A percentile compares a stretch with the other conserved stretches of the same genome.
These are phyloP conservation scores for Pseudozyma tsukubaensis DNA, from an alignment of 1,284 basidiomycete genomes.

Conservation along the genomic window DNA sequence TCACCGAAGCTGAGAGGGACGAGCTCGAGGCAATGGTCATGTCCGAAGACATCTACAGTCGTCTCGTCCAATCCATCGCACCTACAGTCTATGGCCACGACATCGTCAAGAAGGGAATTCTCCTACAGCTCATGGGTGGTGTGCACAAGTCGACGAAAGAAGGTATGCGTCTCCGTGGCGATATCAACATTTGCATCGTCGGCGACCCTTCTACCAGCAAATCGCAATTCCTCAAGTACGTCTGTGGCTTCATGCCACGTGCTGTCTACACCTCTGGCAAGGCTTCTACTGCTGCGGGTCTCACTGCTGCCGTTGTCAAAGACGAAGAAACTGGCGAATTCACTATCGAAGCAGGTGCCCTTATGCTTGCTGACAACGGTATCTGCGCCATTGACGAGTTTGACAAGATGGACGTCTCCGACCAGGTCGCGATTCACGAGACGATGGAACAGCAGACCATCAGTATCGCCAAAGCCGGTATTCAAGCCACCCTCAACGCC, in stretches of 20 bases:
- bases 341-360: slow-evolving; percentile 93
- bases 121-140: slow-evolving; percentile 99
- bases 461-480: slow-evolving; percentile 98
- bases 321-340: slow-evolving; percentile 99
- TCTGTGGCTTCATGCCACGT: slow-evolving; percentile 98
- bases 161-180: slow-evolving; percentile 96
- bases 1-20: slow-evolving; percentile 93
- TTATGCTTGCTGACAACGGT: slow-evolving; percentile 99
- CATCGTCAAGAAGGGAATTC: slow-evolving; percentile 85
- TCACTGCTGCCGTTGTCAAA: slow-evolving; percentile 96
- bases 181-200: slow-evolving; percentile 98
- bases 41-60: slow-evolving; percentile 90
- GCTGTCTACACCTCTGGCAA: slow-evolving; percentile 99
- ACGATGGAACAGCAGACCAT: slow-evolving; percentile 99
- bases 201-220: slow-evolving; percentile 97
- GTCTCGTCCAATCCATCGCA: slow-evolving; percentile 92
- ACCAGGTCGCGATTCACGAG: slow-evolving; percentile 99
- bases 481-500: slow-evolving; percentile 97
- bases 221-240: slow-evolving; percentile 99
- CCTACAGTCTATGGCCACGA: slow-evolving; percentile 88
- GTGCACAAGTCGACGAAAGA: slow-evolving; percentile 97
- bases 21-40: slow-evolving; percentile 94
- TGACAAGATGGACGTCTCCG: slow-evolving; percentile 99
- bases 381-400: slow-evolving; percentile 99
- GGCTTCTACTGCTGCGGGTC: slow-evolving; percentile 97